Evolutionary conservation across 768 basidiomycete species (phyloP).

Genomic region (Exsudoporus frostii): DNA sequence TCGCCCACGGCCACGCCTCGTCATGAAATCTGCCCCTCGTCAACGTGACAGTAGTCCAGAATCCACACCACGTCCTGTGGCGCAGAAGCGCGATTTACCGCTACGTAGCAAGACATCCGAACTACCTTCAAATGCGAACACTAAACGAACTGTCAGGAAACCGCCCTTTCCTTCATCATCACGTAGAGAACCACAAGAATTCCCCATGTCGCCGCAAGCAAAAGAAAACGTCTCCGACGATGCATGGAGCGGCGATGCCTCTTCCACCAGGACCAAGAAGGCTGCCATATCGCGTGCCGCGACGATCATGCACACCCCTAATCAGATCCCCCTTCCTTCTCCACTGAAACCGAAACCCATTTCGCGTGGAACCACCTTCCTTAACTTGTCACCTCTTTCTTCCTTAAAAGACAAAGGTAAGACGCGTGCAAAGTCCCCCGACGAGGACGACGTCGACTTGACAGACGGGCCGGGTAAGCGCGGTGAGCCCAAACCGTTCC

Average conservation of each 20-base stretch:
- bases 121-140: neutral
- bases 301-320: neutral
- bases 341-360: slow-evolving; percentile 12
- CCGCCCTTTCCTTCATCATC: neutral
- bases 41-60: slow-evolving; percentile 12
- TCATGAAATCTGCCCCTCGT: neutral
- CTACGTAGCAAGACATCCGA: slow-evolving; percentile 8
- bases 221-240: slow-evolving; percentile 23
- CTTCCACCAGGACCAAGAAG: slow-evolving; percentile 13
- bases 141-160: slow-evolving; percentile 10
- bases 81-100: neutral
- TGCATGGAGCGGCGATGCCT: slow-evolving; percentile 6
- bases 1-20: slow-evolving; percentile 15
- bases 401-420: slow-evolving; percentile 18
- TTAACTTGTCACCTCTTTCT: slow-evolving; percentile 23
- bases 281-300: slow-evolving; percentile 5
- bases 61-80: slow-evolving; percentile 15
- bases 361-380: slow-evolving; percentile 19
- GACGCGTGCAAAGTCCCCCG: neutral
- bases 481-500: slow-evolving; percentile 36
- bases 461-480: neutral
- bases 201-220: slow-evolving; percentile 22
- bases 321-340: slow-evolving; percentile 20
- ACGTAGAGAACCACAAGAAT: slow-evolving; percentile 19
- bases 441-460: neutral